phyloP scores from a whole-genome alignment of 495 filamentous ascomycete genomes.

The Neurospora sp. region DNA sequence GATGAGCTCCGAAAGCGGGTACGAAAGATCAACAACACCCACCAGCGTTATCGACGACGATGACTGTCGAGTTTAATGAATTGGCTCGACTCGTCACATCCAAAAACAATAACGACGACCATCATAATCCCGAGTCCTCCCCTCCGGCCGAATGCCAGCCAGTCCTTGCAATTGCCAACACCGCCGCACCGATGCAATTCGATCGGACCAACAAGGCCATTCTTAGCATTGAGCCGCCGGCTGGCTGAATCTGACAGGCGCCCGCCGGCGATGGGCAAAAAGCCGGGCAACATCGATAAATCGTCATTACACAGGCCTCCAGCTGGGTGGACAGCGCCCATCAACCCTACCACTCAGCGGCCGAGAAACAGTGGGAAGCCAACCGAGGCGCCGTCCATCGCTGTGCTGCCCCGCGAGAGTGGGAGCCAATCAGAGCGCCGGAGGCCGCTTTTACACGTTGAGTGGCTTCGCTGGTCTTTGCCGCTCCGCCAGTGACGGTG shows the following conservation, averaged over 20 bases:
- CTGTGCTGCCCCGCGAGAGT: slow-evolving; percentile 9
- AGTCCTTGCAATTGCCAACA: neutral
- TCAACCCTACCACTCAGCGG: neutral
- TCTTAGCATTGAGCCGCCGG: neutral
- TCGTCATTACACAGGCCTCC: neutral
- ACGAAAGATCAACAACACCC: neutral
- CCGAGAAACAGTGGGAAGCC: neutral
- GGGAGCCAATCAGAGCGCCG: slow-evolving; percentile 8
- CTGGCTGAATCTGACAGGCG: neutral
- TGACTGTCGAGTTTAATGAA: neutral
- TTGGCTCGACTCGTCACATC: neutral
- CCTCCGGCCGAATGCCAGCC: neutral
- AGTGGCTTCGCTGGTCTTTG: slow-evolving; percentile 5
- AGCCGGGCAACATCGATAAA: neutral
- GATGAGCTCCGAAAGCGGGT: neutral
- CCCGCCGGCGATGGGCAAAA: neutral
- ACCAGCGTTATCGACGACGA: neutral
- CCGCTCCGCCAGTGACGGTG: neutral
- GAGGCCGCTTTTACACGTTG: slow-evolving; percentile 8
- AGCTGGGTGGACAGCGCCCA: neutral
- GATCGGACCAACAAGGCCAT: neutral
- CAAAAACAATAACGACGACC: neutral
- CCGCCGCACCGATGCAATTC: neutral
- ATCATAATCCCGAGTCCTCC: neutral
- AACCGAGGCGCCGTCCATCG: neutral